A percentile compares a stretch with the other conserved stretches of the same genome.
phyloP scores from a whole-genome alignment of 2,329 filamentous ascomycete genomes.

The Penicillium vulpinum region DNA sequence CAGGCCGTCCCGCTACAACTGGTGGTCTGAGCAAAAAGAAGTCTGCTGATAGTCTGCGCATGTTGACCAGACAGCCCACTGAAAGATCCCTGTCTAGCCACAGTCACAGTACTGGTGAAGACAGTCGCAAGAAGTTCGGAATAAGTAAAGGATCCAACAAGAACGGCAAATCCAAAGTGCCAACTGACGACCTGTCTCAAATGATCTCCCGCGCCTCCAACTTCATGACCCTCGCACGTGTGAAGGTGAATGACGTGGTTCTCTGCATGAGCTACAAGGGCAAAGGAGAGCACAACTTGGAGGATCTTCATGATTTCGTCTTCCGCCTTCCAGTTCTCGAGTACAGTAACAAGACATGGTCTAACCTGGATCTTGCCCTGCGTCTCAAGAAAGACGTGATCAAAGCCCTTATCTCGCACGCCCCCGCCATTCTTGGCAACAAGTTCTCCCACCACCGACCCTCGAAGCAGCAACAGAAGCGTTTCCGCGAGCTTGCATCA shows the following conservation, averaged over 20 bases:
- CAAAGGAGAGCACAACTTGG: slow-evolving; percentile 89
- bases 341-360: slow-evolving; percentile 99
- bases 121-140: slow-evolving; percentile 52
- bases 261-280: slow-evolving; percentile 96
- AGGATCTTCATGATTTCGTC: slow-evolving; percentile 96
- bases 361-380: slow-evolving; percentile 88
- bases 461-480: slow-evolving; percentile 72
- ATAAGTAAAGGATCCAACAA: slow-evolving; percentile 47
- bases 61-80: slow-evolving; percentile 37
- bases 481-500: slow-evolving; percentile 80
- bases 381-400: slow-evolving; percentile 93
- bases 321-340: slow-evolving; percentile 93
- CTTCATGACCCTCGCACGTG: slow-evolving; percentile 95
- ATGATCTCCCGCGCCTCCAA: slow-evolving; percentile 96
- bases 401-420: slow-evolving; percentile 89
- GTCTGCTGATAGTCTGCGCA: slow-evolving; percentile 44
- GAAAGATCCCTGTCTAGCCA: slow-evolving; percentile 40
- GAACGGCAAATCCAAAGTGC: slow-evolving; percentile 60
- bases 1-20: slow-evolving; percentile 32
- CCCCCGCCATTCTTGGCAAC: slow-evolving; percentile 94
- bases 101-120: slow-evolving; percentile 33
- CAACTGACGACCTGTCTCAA: slow-evolving; percentile 86
- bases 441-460: slow-evolving; percentile 91
- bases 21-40: slow-evolving; percentile 40
- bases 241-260: slow-evolving; percentile 92